Conservation (phyloP, 2,329 filamentous ascomycete genomes). For the Ustilaginoidea virens region DNA sequence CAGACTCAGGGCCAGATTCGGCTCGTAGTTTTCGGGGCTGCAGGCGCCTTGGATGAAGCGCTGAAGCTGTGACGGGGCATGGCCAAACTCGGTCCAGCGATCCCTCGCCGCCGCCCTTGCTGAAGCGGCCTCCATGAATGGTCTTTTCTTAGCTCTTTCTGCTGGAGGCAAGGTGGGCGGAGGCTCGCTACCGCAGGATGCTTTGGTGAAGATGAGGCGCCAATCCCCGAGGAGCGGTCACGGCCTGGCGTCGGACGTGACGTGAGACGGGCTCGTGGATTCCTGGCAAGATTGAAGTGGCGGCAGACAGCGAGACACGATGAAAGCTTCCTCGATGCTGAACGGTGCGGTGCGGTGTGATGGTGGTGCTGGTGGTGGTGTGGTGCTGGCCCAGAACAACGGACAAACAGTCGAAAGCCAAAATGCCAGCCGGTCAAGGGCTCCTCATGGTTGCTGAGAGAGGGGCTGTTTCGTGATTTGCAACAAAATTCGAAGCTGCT, state of each 20-base stretch:
- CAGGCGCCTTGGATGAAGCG: slow-evolving; percentile 94
- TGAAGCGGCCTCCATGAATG: slow-evolving; percentile 96
- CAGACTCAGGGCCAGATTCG: slow-evolving; percentile 88
- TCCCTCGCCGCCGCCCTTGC: slow-evolving; percentile 90
- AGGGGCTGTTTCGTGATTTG: too few species aligned
- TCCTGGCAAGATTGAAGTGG: too few species aligned
- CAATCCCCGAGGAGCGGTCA: too few species aligned
- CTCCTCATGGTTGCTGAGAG: slow-evolving; percentile 4
- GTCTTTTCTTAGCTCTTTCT: slow-evolving; percentile 10
- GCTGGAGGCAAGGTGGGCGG: neutral
- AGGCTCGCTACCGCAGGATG: neutral
- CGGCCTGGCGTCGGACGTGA: too few species aligned
- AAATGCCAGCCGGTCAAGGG: neutral
- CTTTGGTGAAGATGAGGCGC: too few species aligned
- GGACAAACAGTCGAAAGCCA: neutral
- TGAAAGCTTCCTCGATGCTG: too few species aligned
- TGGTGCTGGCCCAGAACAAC: too few species aligned
- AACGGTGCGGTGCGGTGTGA: too few species aligned
- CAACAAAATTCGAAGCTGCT: too few species aligned
- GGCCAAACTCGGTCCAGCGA: slow-evolving; percentile 73
- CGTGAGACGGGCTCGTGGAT: too few species aligned
- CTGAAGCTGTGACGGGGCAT: slow-evolving; percentile 73
- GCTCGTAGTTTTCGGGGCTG: slow-evolving; percentile 94
- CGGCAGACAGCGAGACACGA: too few species aligned
- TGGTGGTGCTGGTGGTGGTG: too few species aligned